A percentile compares a stretch with the other conserved stretches of the same genome.
Conservation (phyloP, 1,139 yeast genomes). For the Lodderomyces orthopsilosis region DNA sequence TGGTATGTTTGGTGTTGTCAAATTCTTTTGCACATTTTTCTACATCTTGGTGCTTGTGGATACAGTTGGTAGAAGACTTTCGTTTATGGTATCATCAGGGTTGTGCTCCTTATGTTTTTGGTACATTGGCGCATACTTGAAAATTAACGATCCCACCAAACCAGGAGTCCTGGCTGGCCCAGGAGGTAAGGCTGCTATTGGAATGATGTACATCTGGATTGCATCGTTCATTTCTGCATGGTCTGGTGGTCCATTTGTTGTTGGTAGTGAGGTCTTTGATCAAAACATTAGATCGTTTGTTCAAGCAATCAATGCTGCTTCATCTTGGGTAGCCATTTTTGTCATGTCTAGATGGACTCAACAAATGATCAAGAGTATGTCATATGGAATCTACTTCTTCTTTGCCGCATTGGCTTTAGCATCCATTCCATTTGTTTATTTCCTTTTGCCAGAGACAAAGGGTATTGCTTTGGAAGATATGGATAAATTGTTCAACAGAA, state of each 20-base stretch:
- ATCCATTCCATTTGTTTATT: slow-evolving; percentile 36
- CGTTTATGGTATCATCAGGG: slow-evolving; percentile 38
- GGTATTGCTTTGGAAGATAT: slow-evolving; percentile 45
- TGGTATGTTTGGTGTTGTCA: slow-evolving; percentile 44
- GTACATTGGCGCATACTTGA: slow-evolving; percentile 43
- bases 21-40: slow-evolving; percentile 36
- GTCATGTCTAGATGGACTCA: slow-evolving; percentile 39
- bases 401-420: slow-evolving; percentile 34
- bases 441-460: slow-evolving; percentile 39
- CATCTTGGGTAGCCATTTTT: slow-evolving; percentile 44
- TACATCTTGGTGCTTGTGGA: slow-evolving; percentile 39
- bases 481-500: slow-evolving; percentile 36
- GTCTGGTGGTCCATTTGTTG: slow-evolving; percentile 47
- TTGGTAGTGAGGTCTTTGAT: slow-evolving; percentile 43
- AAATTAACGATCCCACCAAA: slow-evolving; percentile 36
- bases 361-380: slow-evolving; percentile 37
- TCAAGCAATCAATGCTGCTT: slow-evolving; percentile 44
- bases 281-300: slow-evolving; percentile 42
- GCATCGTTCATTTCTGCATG: slow-evolving; percentile 43
- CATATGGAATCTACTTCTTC: slow-evolving; percentile 40
- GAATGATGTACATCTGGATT: slow-evolving; percentile 44
- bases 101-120: slow-evolving; percentile 41
- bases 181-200: slow-evolving; percentile 44
- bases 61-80: slow-evolving; percentile 36
- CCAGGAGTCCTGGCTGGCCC: slow-evolving; percentile 38